A percentile compares a stretch with the other conserved stretches of the same genome.
phyloP scores from a whole-genome alignment of 768 basidiomycete genomes.

The Nidularia pulvinata region DNA sequence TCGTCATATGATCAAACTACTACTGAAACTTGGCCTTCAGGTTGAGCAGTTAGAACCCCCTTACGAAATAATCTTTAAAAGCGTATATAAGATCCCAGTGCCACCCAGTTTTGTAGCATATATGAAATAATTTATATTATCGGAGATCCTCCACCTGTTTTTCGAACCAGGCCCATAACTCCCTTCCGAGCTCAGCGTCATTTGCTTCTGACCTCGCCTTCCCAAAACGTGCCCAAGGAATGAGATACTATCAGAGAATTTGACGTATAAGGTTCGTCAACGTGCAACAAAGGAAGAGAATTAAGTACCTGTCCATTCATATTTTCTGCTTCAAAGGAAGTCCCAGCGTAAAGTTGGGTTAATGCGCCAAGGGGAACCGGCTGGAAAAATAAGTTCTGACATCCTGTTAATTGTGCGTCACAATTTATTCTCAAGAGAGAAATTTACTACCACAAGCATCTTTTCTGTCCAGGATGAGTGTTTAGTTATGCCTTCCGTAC shows the following conservation, averaged over 20 bases:
- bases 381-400: constrained; percentile 7
- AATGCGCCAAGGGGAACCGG: constrained; percentile 28
- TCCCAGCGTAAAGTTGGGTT: constrained; percentile 40
- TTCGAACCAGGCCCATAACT: constrained; percentile 27
- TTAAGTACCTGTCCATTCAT: constrained; percentile 28
- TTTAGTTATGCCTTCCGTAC: constrained; percentile 27
- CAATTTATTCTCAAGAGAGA: neutral
- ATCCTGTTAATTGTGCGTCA: neutral
- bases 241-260: constrained; percentile 17
- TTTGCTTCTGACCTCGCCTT: constrained; percentile 6
- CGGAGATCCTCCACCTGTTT: constrained; percentile 19
- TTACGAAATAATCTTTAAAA: too few species aligned
- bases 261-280: neutral
- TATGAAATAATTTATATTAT: neutral
- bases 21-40: too few species aligned
- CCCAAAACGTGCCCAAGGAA: constrained; percentile 28
- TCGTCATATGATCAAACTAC: too few species aligned
- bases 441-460: constrained; percentile 9
- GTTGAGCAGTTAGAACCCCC: too few species aligned
- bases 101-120: too few species aligned
- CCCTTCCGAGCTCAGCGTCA: constrained; percentile 19
- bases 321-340: constrained; percentile 23
- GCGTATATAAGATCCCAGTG: too few species aligned
- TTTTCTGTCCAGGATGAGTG: constrained; percentile 1
- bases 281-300: neutral